Evolutionary conservation across 345 rosid species (phyloP), one percentile per base, ranked within the genome.

Genomic region (Euphorbia tirucalli): DNA sequence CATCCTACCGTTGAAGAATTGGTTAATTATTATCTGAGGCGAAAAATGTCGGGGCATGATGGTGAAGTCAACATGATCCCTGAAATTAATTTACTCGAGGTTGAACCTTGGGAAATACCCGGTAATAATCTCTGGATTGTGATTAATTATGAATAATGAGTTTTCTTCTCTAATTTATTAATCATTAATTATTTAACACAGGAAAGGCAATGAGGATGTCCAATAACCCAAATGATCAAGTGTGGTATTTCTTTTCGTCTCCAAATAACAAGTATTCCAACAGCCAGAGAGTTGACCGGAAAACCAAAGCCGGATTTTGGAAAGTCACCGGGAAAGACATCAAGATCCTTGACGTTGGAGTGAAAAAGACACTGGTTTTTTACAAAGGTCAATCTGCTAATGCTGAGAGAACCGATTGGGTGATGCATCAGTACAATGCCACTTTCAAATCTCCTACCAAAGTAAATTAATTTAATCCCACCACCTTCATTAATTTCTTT

Each of bases 251-350:
- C 83, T 84, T 79, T 74, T 77, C 77, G 19, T 60, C 49, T 0
- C 71, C 59, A 3, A 77, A 70, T 28, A 49, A 66, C 66, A 78
- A 73, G 74, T 76, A 76, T 37, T 39, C 25, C 0, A 72, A 66
- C 44, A 78, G 82, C 32, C 61, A 71, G 8, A 41, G 71, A 39
- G 59, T 62, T 41, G 65, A 55, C 11, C 69, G 88, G 11, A 64
- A 44, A 11, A 83, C 85, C 0, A 64, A 8, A 0, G 66, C 72
- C 15, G 89, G 92, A 3, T 84, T 9, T 65, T 87, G 89, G 89
- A 87, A 87, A 65, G 80, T 66, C 11, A 85, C 92, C 0, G 83
- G 89, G 1, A 30, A 31, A 8, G 72, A 81, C 15, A 70, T 77
- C 32, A 0, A 0, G 0, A 59, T 85, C 71, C 14, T 9, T 0